These are phyloP conservation scores for Dothistroma septosporum DNA, from an alignment of 2,329 filamentous ascomycete genomes.

Conservation along the genomic window DNA sequence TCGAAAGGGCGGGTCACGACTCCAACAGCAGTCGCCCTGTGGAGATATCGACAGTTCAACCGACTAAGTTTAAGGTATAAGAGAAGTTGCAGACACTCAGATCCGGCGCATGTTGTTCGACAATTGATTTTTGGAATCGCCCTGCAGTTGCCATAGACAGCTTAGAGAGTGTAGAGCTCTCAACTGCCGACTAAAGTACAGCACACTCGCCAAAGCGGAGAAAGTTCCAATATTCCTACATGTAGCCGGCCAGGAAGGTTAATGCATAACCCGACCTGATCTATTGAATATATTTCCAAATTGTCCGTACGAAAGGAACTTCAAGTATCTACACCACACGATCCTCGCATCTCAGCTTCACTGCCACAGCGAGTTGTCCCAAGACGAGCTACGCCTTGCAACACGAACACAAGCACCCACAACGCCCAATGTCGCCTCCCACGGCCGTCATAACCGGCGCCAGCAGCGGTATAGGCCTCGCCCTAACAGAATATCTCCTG, in stretches of 20 bases:
- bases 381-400: not conserved
- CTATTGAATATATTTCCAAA: not conserved
- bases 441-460: constrained; percentile 46
- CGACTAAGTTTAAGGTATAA: not conserved
- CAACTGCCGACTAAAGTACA: not conserved
- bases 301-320: not conserved
- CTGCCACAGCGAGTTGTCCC: too few species aligned
- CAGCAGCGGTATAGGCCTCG: constrained; percentile 45
- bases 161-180: not conserved
- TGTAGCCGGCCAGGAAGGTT: not conserved
- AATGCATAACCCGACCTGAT: not conserved
- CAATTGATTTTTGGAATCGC: not conserved
- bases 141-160: not conserved
- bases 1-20: not conserved
- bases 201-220: not conserved
- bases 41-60: not conserved
- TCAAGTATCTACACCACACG: not conserved
- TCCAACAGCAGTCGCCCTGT: not conserved
- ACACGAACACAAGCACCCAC: not conserved
- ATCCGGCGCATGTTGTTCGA: not conserved
- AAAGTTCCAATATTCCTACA: not conserved
- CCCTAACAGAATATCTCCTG: constrained; percentile 40
- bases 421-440: constrained; percentile 34
- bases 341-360: too few species aligned
- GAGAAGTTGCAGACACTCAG: not conserved